phyloP scores from a whole-genome alignment of 345 rosid species.

The Pugionium dolabratum region DNA sequence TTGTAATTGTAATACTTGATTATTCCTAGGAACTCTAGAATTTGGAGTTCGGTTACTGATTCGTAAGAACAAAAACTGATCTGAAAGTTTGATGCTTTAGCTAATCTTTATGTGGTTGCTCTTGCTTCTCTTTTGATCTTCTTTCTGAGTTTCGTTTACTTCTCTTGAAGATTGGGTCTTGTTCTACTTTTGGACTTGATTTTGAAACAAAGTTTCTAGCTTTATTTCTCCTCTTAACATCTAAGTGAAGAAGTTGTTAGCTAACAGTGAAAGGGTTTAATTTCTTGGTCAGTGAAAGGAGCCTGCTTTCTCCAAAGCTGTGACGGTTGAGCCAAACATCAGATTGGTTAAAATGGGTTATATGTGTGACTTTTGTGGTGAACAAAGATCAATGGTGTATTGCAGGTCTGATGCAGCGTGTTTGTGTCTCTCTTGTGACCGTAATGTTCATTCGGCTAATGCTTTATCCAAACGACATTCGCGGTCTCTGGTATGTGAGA shows the following conservation, averaged over 20 bases:
- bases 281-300: slow-evolving; percentile 23
- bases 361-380: slow-evolving; percentile 87
- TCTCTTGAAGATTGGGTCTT: slow-evolving; percentile 1
- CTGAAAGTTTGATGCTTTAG: slow-evolving; percentile 14
- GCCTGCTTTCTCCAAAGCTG: slow-evolving; percentile 24
- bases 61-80: neutral
- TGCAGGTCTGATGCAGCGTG: slow-evolving; percentile 91
- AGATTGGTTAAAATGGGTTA: slow-evolving; percentile 64
- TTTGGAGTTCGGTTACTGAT: neutral
- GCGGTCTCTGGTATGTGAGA: slow-evolving; percentile 75
- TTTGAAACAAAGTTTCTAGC: slow-evolving; percentile 22
- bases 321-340: slow-evolving; percentile 24
- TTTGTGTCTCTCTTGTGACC: slow-evolving; percentile 87
- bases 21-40: slow-evolving; percentile 13
- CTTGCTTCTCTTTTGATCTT: neutral
- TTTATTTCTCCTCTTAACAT: slow-evolving; percentile 1
- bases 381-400: slow-evolving; percentile 85
- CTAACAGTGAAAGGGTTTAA: slow-evolving; percentile 10
- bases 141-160: neutral
- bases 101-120: slow-evolving; percentile 2
- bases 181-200: slow-evolving; percentile 6
- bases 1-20: neutral
- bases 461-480: slow-evolving; percentile 90
- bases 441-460: slow-evolving; percentile 87
- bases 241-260: slow-evolving; percentile 9